Conservation (phyloP, 2,329 filamentous ascomycete species). For the Fusarium annulatum region DNA sequence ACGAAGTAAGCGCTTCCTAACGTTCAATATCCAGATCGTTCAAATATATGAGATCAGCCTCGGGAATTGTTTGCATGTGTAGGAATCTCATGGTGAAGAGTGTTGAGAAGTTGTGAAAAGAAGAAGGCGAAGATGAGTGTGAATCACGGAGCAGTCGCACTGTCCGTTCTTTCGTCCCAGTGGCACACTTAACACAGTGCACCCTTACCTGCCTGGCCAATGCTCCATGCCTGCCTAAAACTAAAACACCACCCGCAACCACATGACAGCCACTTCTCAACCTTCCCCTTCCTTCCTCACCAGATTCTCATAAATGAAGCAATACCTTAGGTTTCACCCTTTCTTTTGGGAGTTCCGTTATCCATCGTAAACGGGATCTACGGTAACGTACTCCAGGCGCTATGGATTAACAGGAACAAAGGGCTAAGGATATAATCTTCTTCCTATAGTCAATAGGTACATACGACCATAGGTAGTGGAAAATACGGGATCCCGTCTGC, state of each 20-base stretch:
- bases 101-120: not conserved
- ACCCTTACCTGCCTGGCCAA: not conserved
- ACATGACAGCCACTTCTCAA: not conserved
- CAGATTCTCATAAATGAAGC: not conserved
- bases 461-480: conserved; percentile 10
- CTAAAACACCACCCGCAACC: not conserved
- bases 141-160: not conserved
- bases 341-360: not conserved
- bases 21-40: not conserved
- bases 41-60: conserved; percentile 42
- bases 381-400: not conserved
- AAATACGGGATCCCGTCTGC: conserved; percentile 10
- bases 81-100: not conserved
- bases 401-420: not conserved
- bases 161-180: not conserved
- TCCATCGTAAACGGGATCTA: too few species aligned
- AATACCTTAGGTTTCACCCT: not conserved
- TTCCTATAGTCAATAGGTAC: rapidly evolving
- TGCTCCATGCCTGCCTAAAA: not conserved
- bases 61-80: not conserved
- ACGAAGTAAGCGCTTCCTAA: not conserved
- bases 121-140: not conserved
- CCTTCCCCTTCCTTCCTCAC: not conserved
- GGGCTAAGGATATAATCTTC: not conserved
- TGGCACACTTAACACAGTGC: not conserved